Base-by-base conservation (phyloP, 2,329 filamentous ascomycete genomes). In the Scolecobasidium constrictum region DNA sequence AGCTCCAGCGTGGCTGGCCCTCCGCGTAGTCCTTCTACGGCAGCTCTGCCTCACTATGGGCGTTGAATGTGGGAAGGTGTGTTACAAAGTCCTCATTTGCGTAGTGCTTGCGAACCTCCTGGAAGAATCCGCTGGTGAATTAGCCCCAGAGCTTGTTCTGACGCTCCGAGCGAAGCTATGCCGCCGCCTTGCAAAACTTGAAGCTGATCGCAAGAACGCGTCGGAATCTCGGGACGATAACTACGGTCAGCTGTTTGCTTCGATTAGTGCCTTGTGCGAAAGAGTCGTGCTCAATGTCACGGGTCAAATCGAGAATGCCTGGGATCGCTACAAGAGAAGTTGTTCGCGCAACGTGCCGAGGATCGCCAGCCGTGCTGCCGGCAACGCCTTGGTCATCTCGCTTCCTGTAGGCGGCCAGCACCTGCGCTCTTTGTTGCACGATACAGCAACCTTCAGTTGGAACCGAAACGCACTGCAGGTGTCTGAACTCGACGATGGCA, bases 71-170 rank as follows among this genome's bases (percentile, higher is more conserved):
- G 74, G 74, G 1, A 60, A 64, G 2, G 47, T 68, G 0, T 60
- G 65, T 22, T 82, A 78, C 63, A 83, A 83, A 28, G 37, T 71
- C 12, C 48, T 81, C 6, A 64, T 80, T n/a, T 68, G 64, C 37
- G 42, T 63, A 3, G 36, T 77, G 1, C 49, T 80, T 2, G 55
- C 67, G 0, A 48, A 61, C 0, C 56, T 81, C 2, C 55, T 80
- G 2, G 50, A 60, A 0, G 67, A 73, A 16, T 55, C 45, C 3
- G 45, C 53, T 7, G 37, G 45, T 15, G 40, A 34, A 2, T 52
- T 63, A 18, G 44, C 47, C 23, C 53, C 60, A 0, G 67, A 75
- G 7, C 45, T 57, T 3, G 48, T 62, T 3, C 52, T 59, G 3
- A 52, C 62, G 13, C 50, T 78, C 4, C 66, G 64, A 38, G 56